These are phyloP conservation scores for Ulmus americana DNA, from an alignment of 331 rosid genomes.

Conservation along the genomic window DNA sequence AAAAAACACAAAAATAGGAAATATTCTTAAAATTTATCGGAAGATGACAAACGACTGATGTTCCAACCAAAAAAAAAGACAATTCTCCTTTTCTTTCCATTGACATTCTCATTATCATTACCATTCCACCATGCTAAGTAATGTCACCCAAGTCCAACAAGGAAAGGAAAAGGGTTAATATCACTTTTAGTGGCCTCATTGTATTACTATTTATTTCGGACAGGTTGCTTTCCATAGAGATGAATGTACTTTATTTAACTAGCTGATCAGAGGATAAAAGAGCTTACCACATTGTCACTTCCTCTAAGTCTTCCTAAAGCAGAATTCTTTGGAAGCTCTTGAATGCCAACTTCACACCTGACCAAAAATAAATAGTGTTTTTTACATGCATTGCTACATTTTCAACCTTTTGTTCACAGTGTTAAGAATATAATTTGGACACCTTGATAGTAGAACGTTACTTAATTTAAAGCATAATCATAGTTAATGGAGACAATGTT, in stretches of 20 bases:
- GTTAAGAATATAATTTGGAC: no score
- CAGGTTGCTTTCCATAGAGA: no score
- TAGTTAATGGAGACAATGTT: not conserved
- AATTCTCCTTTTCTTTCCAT: no score
- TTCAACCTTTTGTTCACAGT: no score
- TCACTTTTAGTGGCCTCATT: not conserved
- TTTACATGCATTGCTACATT: no score
- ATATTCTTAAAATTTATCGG: no score
- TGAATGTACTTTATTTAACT: not conserved
- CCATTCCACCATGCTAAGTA: no score
- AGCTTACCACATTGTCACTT: conserved; percentile 87
- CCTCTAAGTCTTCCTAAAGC: conserved; percentile 85
- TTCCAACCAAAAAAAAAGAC: no score
- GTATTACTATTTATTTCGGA: not conserved
- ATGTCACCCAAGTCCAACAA: not conserved
- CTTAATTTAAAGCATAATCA: not conserved
- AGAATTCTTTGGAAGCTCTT: conserved; percentile 70
- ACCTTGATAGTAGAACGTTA: not conserved
- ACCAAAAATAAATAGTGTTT: not conserved
- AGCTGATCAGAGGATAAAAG: conserved; percentile 9
- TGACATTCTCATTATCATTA: no score
- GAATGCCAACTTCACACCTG: conserved; percentile 92
- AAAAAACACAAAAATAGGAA: no score
- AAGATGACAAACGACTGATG: no score
- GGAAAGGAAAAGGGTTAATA: not conserved